A percentile compares a stretch with the other conserved stretches of the same genome.
These are phyloP conservation scores for Podaxis sp. DNA, from an alignment of 768 basidiomycete species.

Conservation along the genomic window DNA sequence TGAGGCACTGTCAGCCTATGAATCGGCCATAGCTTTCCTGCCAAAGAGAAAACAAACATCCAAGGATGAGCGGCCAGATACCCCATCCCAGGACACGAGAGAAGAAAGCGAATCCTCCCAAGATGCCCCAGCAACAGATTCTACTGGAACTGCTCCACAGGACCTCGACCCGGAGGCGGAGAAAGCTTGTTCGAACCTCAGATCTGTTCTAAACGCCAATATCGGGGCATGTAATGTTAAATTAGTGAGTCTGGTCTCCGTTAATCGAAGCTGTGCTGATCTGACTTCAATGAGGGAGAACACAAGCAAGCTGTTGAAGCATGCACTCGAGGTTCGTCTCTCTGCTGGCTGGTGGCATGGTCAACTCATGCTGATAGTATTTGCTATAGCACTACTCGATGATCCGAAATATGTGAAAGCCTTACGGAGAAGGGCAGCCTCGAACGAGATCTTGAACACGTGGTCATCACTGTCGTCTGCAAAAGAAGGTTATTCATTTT, in stretches of 20 bases:
- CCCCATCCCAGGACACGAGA: constrained; percentile 11
- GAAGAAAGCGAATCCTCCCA: constrained; percentile 17
- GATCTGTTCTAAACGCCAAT: constrained; percentile 81
- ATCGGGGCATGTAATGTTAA: constrained; percentile 83
- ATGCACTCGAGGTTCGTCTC: constrained; percentile 63
- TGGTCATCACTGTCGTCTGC: constrained; percentile 83
- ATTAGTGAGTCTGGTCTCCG: constrained; percentile 44
- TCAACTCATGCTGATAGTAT: not conserved
- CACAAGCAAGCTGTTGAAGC: constrained; percentile 77
- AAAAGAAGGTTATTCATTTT: constrained; percentile 63
- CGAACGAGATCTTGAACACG: constrained; percentile 73
- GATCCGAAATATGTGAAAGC: constrained; percentile 86
- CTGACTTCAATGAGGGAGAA: constrained; percentile 47
- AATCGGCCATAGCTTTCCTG: constrained; percentile 59
- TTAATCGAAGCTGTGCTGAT: constrained; percentile 5
- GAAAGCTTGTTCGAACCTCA: constrained; percentile 23
- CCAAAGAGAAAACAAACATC: constrained; percentile 39
- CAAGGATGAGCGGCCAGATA: not conserved
- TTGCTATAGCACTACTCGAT: constrained; percentile 67
- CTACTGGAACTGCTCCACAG: not conserved
- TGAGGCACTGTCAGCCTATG: constrained; percentile 69
- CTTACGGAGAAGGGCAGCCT: constrained; percentile 80
- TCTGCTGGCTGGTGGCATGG: not conserved
- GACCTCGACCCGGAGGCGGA: constrained; percentile 16
- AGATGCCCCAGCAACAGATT: constrained; percentile 1